A percentile compares a stretch with the other conserved stretches of the same genome.
phyloP scores from a whole-genome alignment of 805 yeast genomes.

The Pichia cabralensis region DNA sequence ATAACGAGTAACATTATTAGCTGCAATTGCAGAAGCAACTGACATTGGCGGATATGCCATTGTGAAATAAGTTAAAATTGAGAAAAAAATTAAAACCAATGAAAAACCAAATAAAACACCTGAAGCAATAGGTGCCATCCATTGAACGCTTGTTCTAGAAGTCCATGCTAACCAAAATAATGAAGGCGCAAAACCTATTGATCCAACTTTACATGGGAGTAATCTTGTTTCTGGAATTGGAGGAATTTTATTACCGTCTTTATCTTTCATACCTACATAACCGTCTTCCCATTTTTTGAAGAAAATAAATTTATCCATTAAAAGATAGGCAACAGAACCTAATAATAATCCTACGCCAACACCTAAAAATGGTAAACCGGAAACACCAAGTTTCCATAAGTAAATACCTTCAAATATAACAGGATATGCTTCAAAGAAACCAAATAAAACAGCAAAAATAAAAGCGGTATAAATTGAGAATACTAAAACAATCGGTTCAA shows the following conservation, averaged over 20 bases:
- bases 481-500: constrained; percentile 66
- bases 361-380: constrained; percentile 63
- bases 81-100: constrained; percentile 58
- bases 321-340: constrained; percentile 44
- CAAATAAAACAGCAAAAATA: constrained; percentile 68
- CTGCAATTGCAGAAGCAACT: constrained; percentile 84
- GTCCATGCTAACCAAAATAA: constrained; percentile 83
- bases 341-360: constrained; percentile 57
- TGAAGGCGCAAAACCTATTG: constrained; percentile 53
- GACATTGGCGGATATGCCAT: constrained; percentile 63
- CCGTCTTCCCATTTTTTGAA: constrained; percentile 57
- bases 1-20: constrained; percentile 74
- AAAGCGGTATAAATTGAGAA: constrained; percentile 65
- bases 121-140: constrained; percentile 68
- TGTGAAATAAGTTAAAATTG: constrained; percentile 58
- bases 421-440: constrained; percentile 72
- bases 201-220: constrained; percentile 55
- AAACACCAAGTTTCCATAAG: constrained; percentile 45
- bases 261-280: constrained; percentile 44
- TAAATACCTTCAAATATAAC: constrained; percentile 61
- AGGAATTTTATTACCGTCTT: constrained; percentile 40
- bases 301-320: constrained; percentile 36
- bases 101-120: constrained; percentile 78
- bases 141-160: constrained; percentile 47
- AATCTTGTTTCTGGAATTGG: constrained; percentile 54